A percentile compares a stretch with the other conserved stretches of the same genome.
phyloP scores from a whole-genome alignment of 805 yeast species.

The Sugiyamaella marilandica region DNA sequence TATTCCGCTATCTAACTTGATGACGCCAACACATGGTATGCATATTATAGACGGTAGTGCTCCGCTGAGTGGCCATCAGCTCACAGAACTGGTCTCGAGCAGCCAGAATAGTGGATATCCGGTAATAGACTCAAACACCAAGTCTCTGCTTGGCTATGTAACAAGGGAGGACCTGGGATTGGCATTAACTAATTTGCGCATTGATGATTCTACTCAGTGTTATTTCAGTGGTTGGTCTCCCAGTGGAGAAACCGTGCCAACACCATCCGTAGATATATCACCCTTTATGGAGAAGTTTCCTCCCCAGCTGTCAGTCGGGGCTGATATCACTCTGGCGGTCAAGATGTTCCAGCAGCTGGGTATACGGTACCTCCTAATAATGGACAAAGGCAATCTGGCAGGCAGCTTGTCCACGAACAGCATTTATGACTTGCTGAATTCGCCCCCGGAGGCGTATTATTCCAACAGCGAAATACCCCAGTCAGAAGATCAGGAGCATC shows the following conservation, averaged over 20 bases:
- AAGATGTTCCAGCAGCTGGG: constrained; percentile 39
- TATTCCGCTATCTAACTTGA: constrained; percentile 32
- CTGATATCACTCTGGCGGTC: constrained; percentile 35
- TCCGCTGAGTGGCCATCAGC: constrained; percentile 24
- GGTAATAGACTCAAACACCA: constrained; percentile 35
- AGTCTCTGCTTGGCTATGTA: constrained; percentile 42
- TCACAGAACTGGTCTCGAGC: neutral
- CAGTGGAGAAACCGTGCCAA: neutral
- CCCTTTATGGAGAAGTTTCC: constrained; percentile 27
- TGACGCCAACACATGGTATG: constrained; percentile 34
- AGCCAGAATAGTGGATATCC: constrained; percentile 38
- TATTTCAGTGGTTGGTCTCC: neutral
- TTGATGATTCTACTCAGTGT: neutral
- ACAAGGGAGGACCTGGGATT: constrained; percentile 35
- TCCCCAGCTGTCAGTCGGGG: constrained; percentile 29
- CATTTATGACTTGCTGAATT: constrained; percentile 24
- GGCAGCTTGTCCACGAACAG: constrained; percentile 39
- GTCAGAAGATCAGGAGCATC: constrained; percentile 4
- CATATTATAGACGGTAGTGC: constrained; percentile 29
- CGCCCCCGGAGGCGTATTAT: neutral
- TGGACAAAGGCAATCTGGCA: constrained; percentile 28
- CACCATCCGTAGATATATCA: constrained; percentile 10
- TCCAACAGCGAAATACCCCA: neutral
- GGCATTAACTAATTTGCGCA: constrained; percentile 24
- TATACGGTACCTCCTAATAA: constrained; percentile 31